Conservation (phyloP, 1,139 yeast genomes). For the Candida sanyaensis region DNA sequence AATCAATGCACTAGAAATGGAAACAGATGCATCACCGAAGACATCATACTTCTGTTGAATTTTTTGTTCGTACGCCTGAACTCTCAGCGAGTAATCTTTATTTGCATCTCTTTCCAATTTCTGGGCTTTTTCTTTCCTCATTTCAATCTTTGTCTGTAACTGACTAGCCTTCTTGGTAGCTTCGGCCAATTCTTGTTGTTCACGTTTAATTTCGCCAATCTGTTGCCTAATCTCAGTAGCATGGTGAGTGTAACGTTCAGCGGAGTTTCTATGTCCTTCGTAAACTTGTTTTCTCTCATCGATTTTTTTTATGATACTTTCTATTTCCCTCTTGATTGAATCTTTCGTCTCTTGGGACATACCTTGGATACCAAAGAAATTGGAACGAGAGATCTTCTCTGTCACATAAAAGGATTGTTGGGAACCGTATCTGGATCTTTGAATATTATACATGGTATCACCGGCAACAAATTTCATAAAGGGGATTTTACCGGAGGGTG, state of each 20-base stretch:
- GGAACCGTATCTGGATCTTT: constrained; percentile 60
- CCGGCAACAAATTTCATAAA: constrained; percentile 65
- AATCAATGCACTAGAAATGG: constrained; percentile 14
- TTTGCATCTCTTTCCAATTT: constrained; percentile 26
- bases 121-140: constrained; percentile 24
- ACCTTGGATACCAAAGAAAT: constrained; percentile 47
- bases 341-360: constrained; percentile 37
- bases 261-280: not conserved
- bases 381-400: constrained; percentile 31
- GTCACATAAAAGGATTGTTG: constrained; percentile 48
- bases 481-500: constrained; percentile 37
- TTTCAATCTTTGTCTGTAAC: constrained; percentile 24
- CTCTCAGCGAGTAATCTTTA: constrained; percentile 31
- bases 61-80: constrained; percentile 22
- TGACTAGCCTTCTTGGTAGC: constrained; percentile 13
- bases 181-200: constrained; percentile 14
- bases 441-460: constrained; percentile 50
- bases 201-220: constrained; percentile 18
- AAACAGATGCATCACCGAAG: constrained; percentile 19
- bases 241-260: constrained; percentile 6
- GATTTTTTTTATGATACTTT: not conserved
- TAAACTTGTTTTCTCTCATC: constrained; percentile 8
- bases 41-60: constrained; percentile 26
- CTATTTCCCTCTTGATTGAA: constrained; percentile 16
- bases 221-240: constrained; percentile 17